phyloP scores from a whole-genome alignment of 257 asterid genomes.

The Jaltomata sinuosa region DNA sequence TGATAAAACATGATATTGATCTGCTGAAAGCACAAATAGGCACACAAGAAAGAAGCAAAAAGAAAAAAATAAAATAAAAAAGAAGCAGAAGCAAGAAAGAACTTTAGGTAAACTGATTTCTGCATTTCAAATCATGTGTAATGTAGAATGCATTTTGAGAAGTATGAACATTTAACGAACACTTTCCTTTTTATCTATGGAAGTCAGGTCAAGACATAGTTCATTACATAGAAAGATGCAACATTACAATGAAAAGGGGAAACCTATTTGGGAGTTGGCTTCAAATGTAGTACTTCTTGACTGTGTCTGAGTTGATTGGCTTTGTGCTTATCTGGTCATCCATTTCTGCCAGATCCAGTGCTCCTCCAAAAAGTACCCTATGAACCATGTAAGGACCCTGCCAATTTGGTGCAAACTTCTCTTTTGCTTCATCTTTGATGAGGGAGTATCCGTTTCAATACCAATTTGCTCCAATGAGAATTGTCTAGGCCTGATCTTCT shows the following conservation, averaged over 20 bases:
- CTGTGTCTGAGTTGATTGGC: background rate
- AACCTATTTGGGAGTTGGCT: background rate
- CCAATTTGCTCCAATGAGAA: background rate
- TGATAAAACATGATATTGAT: background rate
- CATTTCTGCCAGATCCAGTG: background rate
- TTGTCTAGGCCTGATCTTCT: background rate
- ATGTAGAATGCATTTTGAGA: background rate
- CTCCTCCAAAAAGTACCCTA: background rate
- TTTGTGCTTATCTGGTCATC: background rate
- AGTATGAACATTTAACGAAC: background rate
- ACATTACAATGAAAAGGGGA: background rate
- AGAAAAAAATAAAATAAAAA: background rate
- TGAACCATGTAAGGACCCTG: background rate
- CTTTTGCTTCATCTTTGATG: background rate
- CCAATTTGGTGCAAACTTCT: background rate
- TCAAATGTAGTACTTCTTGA: background rate
- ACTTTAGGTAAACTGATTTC: background rate
- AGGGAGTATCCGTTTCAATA: background rate
- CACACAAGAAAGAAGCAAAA: background rate
- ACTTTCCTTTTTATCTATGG: background rate
- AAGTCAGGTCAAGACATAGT: background rate
- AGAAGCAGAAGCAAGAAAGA: background rate
- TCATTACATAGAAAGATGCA: background rate
- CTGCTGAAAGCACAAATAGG: background rate
- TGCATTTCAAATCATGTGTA: background rate